Evolutionary conservation across 129 eudicot species (phyloP).

Genomic region (Pulicaria dysenterica): DNA sequence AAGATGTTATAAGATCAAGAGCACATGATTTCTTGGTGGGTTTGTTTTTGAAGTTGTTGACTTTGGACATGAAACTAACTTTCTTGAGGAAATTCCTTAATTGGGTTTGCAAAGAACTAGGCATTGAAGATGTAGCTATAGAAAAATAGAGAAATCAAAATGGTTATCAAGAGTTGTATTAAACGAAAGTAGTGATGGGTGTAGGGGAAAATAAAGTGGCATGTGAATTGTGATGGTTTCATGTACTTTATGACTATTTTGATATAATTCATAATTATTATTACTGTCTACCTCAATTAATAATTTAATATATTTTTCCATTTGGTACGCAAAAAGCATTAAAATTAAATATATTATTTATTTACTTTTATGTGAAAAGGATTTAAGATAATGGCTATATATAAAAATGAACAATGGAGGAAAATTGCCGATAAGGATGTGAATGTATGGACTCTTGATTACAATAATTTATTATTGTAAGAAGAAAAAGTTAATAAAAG

Average conservation of each 20-base stretch:
- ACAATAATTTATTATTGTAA: too few species aligned
- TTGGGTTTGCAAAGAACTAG: slow-evolving; percentile 33
- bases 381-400: not conserved
- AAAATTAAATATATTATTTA: not conserved
- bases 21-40: slow-evolving; percentile 34
- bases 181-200: not conserved
- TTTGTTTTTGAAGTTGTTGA: slow-evolving; percentile 36
- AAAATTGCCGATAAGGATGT: not conserved
- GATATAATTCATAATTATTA: not conserved
- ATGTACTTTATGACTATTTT: slow-evolving; percentile 17
- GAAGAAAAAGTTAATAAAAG: too few species aligned
- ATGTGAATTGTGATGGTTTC: slow-evolving; percentile 19
- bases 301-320: too few species aligned
- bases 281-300: not conserved
- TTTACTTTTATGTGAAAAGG: not conserved
- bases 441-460: too few species aligned
- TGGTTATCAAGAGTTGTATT: slow-evolving; percentile 22
- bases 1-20: slow-evolving; percentile 47
- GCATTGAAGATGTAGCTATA: slow-evolving; percentile 31
- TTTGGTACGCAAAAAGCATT: too few species aligned
- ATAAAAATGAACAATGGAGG: not conserved
- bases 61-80: slow-evolving; percentile 38
- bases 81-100: slow-evolving; percentile 32
- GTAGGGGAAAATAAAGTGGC: slow-evolving; percentile 19
- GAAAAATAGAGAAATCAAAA: slow-evolving; percentile 20